These are phyloP conservation scores for Carex cristatella DNA, from an alignment of 176 grass and related monocot genomes.

Conservation along the genomic window DNA sequence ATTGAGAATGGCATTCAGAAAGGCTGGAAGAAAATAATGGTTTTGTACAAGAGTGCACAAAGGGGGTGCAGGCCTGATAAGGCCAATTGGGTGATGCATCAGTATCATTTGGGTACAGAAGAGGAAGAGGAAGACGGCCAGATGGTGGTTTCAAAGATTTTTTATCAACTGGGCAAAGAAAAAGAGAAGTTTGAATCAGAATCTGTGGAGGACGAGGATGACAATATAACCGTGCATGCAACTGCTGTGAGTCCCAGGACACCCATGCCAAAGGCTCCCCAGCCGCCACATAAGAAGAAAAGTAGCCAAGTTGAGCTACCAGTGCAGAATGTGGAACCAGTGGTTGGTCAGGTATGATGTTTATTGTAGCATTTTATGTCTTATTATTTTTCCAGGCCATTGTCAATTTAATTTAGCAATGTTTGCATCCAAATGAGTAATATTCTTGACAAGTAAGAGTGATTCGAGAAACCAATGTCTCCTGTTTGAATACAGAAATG, in stretches of 20 bases:
- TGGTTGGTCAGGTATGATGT: slow-evolving; percentile 44
- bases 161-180: slow-evolving; percentile 47
- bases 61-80: slow-evolving; percentile 49
- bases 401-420: not conserved
- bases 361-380: not conserved
- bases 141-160: slow-evolving; percentile 68
- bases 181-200: slow-evolving; percentile 35
- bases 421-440: not conserved
- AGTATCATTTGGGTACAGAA: slow-evolving; percentile 68
- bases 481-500: not conserved
- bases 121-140: slow-evolving; percentile 68
- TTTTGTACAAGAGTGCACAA: slow-evolving; percentile 59
- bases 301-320: slow-evolving; percentile 21
- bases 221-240: slow-evolving; percentile 18
- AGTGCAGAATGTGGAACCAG: slow-evolving; percentile 24
- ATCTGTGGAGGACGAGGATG: slow-evolving; percentile 23
- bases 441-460: not conserved
- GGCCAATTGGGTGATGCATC: slow-evolving; percentile 80
- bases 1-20: slow-evolving; percentile 42
- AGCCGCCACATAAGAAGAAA: slow-evolving; percentile 35
- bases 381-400: not conserved
- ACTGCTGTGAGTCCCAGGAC: slow-evolving; percentile 56
- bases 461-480: not conserved
- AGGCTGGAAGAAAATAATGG: slow-evolving; percentile 97
- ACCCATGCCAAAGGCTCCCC: slow-evolving; percentile 48